Evolutionary conservation across 129 eudicot species (phyloP).

Genomic region (Mikania micrantha): DNA sequence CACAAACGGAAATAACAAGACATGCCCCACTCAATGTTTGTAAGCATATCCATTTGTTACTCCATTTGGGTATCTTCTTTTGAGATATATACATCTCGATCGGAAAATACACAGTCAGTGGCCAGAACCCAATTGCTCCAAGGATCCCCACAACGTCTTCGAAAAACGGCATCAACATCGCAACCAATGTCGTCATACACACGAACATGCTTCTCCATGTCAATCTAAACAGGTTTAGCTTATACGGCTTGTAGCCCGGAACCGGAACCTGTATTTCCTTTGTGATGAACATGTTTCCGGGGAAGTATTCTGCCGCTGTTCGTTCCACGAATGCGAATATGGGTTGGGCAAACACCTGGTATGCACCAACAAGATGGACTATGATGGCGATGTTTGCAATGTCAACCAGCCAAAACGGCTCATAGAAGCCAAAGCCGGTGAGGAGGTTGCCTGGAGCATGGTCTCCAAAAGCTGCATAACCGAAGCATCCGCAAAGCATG

Average conservation of each 20-base stretch:
- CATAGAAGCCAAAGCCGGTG: conserved; percentile 61
- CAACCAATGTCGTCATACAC: conserved; percentile 39
- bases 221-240: conserved; percentile 39
- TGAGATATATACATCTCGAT: conserved; percentile 61
- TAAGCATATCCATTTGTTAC: conserved; percentile 42
- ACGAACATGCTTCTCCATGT: conserved; percentile 51
- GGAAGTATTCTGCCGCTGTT: conserved; percentile 31
- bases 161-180: conserved; percentile 62
- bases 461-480: conserved; percentile 69
- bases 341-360: conserved; percentile 68
- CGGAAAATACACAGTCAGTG: conserved; percentile 58
- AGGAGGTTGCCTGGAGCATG: conserved; percentile 65
- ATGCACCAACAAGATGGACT: conserved; percentile 64
- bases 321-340: conserved; percentile 49
- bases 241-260: conserved; percentile 31
- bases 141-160: conserved; percentile 66
- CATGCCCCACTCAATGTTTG: conserved; percentile 40
- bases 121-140: conserved; percentile 67
- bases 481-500: conserved; percentile 68
- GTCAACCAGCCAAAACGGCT: conserved; percentile 64
- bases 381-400: conserved; percentile 63
- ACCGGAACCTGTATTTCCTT: conserved; percentile 29
- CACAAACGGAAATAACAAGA: conserved; percentile 46
- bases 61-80: conserved; percentile 46
- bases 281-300: conserved; percentile 37